Evolutionary conservation across 176 grass and related monocot species (phyloP), one percentile per base, ranked within the genome.

Genomic region (Musa beccarii): DNA sequence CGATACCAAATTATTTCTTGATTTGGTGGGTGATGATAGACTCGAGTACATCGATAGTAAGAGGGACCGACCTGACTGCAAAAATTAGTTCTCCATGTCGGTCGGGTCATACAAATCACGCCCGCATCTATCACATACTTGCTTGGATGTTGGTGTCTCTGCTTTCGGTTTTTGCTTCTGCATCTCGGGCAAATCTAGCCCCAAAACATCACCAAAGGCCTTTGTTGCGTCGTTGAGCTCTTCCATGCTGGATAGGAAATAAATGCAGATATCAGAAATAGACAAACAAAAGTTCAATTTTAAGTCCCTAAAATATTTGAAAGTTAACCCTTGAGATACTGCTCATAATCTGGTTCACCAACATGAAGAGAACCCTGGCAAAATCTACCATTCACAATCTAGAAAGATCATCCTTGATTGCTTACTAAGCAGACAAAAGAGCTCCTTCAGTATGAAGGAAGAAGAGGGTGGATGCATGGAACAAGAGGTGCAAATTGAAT

Each of bases 211-310:
- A 64, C 79, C 83, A 11, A 98, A 68, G 12, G 88, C 90, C 79
- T 85, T 98, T 3, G 95, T 91, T 75, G 90, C 95, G 74, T 98
- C 90, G 52, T 75, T 79, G 69, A 98, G 86, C 78, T 98, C 90
- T 79, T 91, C 86, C 0, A 74, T 49, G 76, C 95, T 98, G 87
- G 71, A 85, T 17, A 59, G 74, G 69, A 87, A 22, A 64, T 52
- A 75, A 64, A 65, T 64, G n/a, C 15, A 69, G 24, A 61, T 72
- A 24, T 75, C 26, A 71, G 23, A 63, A 10, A 80, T 66, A 67
- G 77, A 21, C 51, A 23, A 55, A 66, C 9, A 4, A 51, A 50
- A 28, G 50, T 2, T 19, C 9, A 26, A 78, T 52, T 22, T 57
- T 1, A 75, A n/a, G 49, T 29, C 21, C 29, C 24, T 57, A 50